Percentiles rank a stretch among this genome's conserved stretches.
Evolutionary conservation across 2,329 filamentous ascomycete species (phyloP).

Genomic region (Cylindrodendrum hubeiense): DNA sequence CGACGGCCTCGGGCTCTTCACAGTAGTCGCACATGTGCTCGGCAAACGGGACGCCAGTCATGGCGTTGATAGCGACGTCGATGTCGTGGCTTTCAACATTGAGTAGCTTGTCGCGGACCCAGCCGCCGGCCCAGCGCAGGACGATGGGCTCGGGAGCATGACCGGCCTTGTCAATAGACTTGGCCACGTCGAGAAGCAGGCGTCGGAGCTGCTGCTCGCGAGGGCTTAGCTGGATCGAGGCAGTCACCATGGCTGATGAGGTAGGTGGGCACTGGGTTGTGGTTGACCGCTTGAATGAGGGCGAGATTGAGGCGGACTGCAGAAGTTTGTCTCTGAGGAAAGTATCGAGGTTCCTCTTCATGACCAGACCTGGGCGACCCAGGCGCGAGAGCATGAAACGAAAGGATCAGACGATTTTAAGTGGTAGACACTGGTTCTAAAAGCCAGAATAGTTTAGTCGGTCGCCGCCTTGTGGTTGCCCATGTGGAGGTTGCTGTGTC

Average conservation of each 20-base stretch:
- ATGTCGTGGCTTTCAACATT: conserved; percentile 82
- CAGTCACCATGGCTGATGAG: conserved; percentile 33
- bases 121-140: conserved; percentile 86
- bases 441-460: neutral
- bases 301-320: conserved; percentile 3
- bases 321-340: conserved; percentile 40
- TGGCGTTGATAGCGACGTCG: conserved; percentile 85
- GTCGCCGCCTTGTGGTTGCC: neutral
- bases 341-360: conserved; percentile 51
- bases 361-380: conserved; percentile 40
- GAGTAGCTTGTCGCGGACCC: conserved; percentile 88
- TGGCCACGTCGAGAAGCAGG: conserved; percentile 87
- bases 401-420: neutral
- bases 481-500: neutral
- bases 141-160: conserved; percentile 67
- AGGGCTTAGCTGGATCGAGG: conserved; percentile 69
- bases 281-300: conserved; percentile 2
- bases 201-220: conserved; percentile 78
- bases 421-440: neutral
- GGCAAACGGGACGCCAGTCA: conserved; percentile 86
- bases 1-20: conserved; percentile 67
- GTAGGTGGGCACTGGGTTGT: neutral
- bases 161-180: conserved; percentile 65
- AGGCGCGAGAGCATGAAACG: conserved; percentile 40
- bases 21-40: conserved; percentile 77